These are phyloP conservation scores for Fusarium coffeatum DNA, from an alignment of 2,329 filamentous ascomycete species.

Conservation along the genomic window DNA sequence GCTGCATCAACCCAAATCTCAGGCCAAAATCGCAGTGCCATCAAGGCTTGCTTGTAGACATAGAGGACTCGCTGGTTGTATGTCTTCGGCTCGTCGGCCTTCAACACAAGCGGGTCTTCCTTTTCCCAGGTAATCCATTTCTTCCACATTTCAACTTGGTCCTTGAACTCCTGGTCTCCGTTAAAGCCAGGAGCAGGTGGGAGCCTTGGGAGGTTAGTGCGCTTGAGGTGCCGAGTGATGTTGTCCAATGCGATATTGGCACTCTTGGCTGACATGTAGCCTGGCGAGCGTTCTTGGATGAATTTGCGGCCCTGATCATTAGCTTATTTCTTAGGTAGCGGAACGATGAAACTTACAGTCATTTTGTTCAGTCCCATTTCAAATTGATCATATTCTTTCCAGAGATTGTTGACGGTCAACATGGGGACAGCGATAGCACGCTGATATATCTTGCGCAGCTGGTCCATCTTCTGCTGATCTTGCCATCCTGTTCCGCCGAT, in stretches of 20 bases:
- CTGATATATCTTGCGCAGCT: slow-evolving; percentile 91
- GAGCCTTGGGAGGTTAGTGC: slow-evolving; percentile 81
- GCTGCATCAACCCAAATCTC: slow-evolving; percentile 96
- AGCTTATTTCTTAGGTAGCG: slow-evolving; percentile 30
- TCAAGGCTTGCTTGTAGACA: slow-evolving; percentile 92
- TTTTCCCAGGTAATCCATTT: slow-evolving; percentile 97
- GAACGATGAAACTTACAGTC: slow-evolving; percentile 68
- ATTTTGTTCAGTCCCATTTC: slow-evolving; percentile 94
- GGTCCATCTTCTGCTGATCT: slow-evolving; percentile 97
- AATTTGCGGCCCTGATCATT: slow-evolving; percentile 83
- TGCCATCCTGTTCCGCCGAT: slow-evolving; percentile 92
- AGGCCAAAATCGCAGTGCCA: slow-evolving; percentile 94
- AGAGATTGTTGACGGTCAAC: slow-evolving; percentile 82
- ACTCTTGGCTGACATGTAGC: slow-evolving; percentile 95
- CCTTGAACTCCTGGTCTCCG: slow-evolving; percentile 83
- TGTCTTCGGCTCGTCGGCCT: slow-evolving; percentile 79
- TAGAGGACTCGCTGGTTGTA: slow-evolving; percentile 86
- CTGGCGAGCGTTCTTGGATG: slow-evolving; percentile 89
- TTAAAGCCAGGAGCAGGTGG: slow-evolving; percentile 88
- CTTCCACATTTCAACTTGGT: slow-evolving; percentile 91
- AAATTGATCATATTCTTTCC: slow-evolving; percentile 98
- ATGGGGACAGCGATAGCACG: slow-evolving; percentile 89
- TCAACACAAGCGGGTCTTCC: slow-evolving; percentile 87
- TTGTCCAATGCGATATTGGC: slow-evolving; percentile 93
- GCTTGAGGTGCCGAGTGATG: slow-evolving; percentile 79